A percentile compares a stretch with the other conserved stretches of the same genome.
Evolutionary conservation across 805 yeast genomes (phyloP).

Genomic region (Kuraishia floccosa): DNA sequence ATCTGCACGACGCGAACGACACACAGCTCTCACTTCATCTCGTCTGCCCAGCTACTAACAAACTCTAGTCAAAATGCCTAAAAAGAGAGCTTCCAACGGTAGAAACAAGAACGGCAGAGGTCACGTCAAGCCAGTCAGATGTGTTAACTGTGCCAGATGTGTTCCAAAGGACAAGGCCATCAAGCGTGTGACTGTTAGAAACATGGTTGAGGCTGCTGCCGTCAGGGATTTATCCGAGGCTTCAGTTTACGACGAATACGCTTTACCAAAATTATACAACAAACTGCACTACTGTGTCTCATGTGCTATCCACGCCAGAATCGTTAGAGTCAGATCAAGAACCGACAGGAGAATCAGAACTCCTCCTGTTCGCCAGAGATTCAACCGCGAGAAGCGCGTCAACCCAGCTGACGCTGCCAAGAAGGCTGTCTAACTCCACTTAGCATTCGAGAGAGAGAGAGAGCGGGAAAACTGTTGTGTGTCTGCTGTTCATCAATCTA

Average conservation of each 20-base stretch:
- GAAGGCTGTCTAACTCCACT: conserved; percentile 43
- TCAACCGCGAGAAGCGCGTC: conserved; percentile 91
- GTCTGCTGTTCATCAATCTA: too few species aligned
- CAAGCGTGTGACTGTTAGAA: conserved; percentile 99
- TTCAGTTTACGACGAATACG: conserved; percentile 98
- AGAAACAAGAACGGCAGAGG: conserved; percentile 99
- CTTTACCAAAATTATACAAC: conserved; percentile 98
- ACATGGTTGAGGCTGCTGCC: conserved; percentile 99
- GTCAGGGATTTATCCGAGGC: conserved; percentile 99
- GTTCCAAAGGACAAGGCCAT: conserved; percentile 99
- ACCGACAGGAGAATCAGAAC: conserved; percentile 97
- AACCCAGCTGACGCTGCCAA: conserved; percentile 97
- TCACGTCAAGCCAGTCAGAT: conserved; percentile 99
- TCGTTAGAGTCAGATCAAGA: conserved; percentile 99
- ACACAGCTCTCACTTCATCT: too few species aligned
- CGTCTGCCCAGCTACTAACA: not conserved
- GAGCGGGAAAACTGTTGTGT: too few species aligned
- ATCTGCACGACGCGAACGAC: too few species aligned
- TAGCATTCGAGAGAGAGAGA: too few species aligned
- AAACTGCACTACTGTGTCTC: conserved; percentile 99
- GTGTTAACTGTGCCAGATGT: conserved; percentile 99
- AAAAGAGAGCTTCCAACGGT: conserved; percentile 99
- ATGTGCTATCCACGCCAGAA: conserved; percentile 99
- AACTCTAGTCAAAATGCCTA: conserved; percentile 68
- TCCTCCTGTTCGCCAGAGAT: conserved; percentile 99